phyloP scores from a whole-genome alignment of 2,329 filamentous ascomycete species.

The Madurella fahalii region DNA sequence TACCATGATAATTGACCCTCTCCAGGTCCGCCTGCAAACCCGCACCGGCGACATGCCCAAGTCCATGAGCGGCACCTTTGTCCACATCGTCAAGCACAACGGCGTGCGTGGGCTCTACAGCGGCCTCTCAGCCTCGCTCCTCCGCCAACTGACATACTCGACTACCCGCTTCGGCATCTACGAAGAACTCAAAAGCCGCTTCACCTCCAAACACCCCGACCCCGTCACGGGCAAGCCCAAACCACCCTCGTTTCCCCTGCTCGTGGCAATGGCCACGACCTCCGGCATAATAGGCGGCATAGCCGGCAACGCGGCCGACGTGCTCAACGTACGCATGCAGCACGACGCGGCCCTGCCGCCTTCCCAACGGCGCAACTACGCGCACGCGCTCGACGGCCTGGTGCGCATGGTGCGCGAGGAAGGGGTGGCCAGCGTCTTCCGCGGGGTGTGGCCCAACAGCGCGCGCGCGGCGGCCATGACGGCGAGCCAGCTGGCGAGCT shows the following conservation, averaged over 20 bases:
- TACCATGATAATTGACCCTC: slow-evolving; percentile 1
- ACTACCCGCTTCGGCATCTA: slow-evolving; percentile 96
- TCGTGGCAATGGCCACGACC: slow-evolving; percentile 75
- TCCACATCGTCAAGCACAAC: slow-evolving; percentile 72
- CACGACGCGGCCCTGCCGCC: slow-evolving; percentile 75
- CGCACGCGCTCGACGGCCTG: slow-evolving; percentile 81
- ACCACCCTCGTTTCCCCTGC: slow-evolving; percentile 65
- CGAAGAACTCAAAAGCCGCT: slow-evolving; percentile 78
- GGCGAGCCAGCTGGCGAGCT: slow-evolving; percentile 75
- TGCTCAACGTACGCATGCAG: slow-evolving; percentile 98
- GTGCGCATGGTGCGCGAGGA: slow-evolving; percentile 84
- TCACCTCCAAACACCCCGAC: slow-evolving; percentile 32
- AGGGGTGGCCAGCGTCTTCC: slow-evolving; percentile 70
- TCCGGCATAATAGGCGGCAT: slow-evolving; percentile 88
- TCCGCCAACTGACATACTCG: slow-evolving; percentile 93
- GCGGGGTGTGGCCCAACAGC: slow-evolving; percentile 80
- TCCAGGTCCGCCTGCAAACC: slow-evolving; percentile 78
- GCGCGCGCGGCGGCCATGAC: slow-evolving; percentile 84
- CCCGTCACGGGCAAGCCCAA: slow-evolving; percentile 28
- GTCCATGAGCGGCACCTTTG: slow-evolving; percentile 81
- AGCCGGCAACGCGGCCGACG: slow-evolving; percentile 90
- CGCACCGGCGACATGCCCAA: slow-evolving; percentile 70
- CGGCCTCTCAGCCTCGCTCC: slow-evolving; percentile 85
- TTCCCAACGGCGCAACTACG: slow-evolving; percentile 78
- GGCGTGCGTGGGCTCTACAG: slow-evolving; percentile 80